Percentiles rank a stretch among this genome's conserved stretches.
phyloP scores from a whole-genome alignment of 208 protist genomes.

The Jaenimonas drosophilae region DNA sequence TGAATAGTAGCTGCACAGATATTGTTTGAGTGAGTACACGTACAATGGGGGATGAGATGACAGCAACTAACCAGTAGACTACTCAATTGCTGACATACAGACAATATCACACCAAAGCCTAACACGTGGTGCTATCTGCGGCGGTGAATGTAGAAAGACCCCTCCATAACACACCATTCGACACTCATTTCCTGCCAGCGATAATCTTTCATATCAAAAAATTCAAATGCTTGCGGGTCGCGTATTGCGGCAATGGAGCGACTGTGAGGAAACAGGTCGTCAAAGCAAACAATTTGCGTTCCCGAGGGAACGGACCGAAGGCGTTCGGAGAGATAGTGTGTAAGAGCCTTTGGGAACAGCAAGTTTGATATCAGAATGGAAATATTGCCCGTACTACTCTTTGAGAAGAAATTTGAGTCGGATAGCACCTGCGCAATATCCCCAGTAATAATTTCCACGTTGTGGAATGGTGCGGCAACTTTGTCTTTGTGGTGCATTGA shows the following conservation, averaged over 20 bases:
- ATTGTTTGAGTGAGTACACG: no score
- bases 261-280: conserved; percentile 58
- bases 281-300: conserved; percentile 51
- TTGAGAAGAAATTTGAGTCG: conserved; percentile 19
- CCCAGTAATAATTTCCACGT: conserved; percentile 51
- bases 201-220: conserved; percentile 61
- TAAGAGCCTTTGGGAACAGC: conserved; percentile 49
- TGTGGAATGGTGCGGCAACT: conserved; percentile 20
- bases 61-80: not conserved
- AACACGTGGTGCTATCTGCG: conserved; percentile 25
- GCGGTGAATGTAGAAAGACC: conserved; percentile 47
- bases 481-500: conserved; percentile 9
- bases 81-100: not conserved
- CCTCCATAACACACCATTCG: conserved; percentile 46
- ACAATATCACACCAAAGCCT: conserved; percentile 3
- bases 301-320: conserved; percentile 21
- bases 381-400: conserved; percentile 24
- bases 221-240: conserved; percentile 49
- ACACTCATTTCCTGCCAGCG: conserved; percentile 49
- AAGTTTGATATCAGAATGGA: conserved; percentile 65
- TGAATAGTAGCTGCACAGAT: no score
- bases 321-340: conserved; percentile 50
- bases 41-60: not conserved
- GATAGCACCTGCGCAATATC: conserved; percentile 49
- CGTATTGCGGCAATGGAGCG: conserved; percentile 28